phyloP scores from a whole-genome alignment of 2,329 filamentous ascomycete genomes.

The Fusarium pseudonygamai region DNA sequence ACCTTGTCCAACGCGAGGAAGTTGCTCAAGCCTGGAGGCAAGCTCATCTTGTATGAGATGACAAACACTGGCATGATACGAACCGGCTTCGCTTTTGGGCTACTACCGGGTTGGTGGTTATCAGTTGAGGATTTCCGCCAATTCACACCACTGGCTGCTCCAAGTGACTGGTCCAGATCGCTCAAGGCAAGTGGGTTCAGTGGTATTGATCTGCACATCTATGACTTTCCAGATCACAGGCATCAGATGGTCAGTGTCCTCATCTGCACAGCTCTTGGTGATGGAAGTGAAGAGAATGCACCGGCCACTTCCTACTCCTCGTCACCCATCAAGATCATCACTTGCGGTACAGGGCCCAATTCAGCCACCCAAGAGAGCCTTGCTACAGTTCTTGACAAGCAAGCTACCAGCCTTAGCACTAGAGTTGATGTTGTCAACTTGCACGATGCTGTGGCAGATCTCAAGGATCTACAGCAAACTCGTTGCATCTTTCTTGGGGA shows the following conservation, averaged over 20 bases:
- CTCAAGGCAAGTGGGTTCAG: neutral
- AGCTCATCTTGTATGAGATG: constrained; percentile 6
- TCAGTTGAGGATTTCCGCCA: neutral
- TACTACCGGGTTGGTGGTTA: neutral
- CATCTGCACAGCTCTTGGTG: neutral
- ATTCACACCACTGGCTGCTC: neutral
- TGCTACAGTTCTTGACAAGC: neutral
- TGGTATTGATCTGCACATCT: neutral
- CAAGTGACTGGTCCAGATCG: neutral
- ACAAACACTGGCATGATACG: neutral
- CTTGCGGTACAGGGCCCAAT: neutral
- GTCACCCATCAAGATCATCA: neutral
- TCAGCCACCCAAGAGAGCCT: neutral
- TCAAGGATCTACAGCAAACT: neutral
- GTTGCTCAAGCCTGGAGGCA: constrained; percentile 2
- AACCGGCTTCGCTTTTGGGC: neutral
- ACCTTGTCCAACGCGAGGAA: neutral
- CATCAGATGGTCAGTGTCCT: constrained; percentile 4
- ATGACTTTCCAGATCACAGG: constrained; percentile 4
- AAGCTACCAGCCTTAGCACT: neutral
- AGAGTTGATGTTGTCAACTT: neutral
- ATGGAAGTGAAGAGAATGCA: neutral
- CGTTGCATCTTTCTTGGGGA: neutral
- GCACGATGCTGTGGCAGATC: neutral
- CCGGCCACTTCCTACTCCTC: neutral